Evolutionary conservation across 2,329 filamentous ascomycete genomes (phyloP), one percentile per base, ranked within the genome.

Genomic region (Alternaria sp.): DNA sequence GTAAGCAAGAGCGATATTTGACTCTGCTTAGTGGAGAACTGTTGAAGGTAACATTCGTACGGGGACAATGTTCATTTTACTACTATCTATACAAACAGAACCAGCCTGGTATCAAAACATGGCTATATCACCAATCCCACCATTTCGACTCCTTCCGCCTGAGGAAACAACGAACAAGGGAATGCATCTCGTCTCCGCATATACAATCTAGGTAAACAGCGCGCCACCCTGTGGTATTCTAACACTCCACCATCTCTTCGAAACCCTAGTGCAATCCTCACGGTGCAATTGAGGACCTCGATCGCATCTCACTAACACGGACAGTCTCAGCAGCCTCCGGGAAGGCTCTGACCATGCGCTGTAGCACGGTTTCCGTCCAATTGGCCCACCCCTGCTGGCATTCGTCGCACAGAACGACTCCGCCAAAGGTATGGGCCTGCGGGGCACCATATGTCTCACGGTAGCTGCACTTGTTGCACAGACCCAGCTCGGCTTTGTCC

Each of bases 261-360:
- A 40, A 40, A 40, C 8, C 30, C 3, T 7, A 6, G 12, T 7
- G 32, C 32, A 5, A 40, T 40, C 4, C 32, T 43, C 17, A 44
- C 21, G 32, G 32, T 12, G 46, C 30, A 5, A 44, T 26, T 23
- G n/a, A 44, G 17, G 30, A 26, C 25, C 30, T 51, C 5, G 45
- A 46, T 28, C 45, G 30, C 46, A 43, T 50, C 21, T 58, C 45
- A 9, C 55, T 50, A 5, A 43, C 21, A 25, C 55, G 30, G 12
- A 51, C 30, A 2, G 30, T 44, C n/a, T 58, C 55, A 11, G 45
- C 46, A 17, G 46, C 30, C 46, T 51, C 55, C 2, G 55, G 46
- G 43, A 58, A 58, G 30, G 30, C 26, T 58, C 7, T 43, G 30
- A 40, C 55, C 55, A 58, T 58, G 23, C 55, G 55, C 46, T 58